Evolutionary conservation across 306 rosid genomes (phyloP).

Genomic region (Quillaja saponaria): DNA sequence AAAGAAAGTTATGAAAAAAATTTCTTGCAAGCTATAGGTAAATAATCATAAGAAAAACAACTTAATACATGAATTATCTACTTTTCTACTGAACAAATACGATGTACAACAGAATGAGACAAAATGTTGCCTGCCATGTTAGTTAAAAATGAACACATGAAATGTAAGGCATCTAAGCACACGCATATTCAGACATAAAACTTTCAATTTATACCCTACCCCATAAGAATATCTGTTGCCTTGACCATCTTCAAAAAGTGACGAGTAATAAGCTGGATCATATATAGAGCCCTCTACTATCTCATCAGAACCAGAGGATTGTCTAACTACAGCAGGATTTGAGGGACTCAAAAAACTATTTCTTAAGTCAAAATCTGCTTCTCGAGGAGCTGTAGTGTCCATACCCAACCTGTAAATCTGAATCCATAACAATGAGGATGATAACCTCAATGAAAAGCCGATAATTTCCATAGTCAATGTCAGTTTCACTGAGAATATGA

Average conservation of each 20-base stretch:
- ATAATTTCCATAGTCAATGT: constrained; percentile 73
- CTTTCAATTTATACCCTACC: constrained; percentile 46
- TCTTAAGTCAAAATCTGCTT: constrained; percentile 69
- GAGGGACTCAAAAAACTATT: constrained; percentile 83
- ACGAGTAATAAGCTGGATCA: constrained; percentile 76
- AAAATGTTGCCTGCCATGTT: constrained; percentile 11
- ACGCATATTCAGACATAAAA: constrained; percentile 8
- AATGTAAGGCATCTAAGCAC: constrained; percentile 21
- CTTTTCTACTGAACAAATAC: background rate
- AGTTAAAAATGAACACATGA: constrained; percentile 16
- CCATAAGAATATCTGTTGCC: constrained; percentile 47
- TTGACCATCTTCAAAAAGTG: constrained; percentile 80
- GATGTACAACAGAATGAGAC: constrained; percentile 12
- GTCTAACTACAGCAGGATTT: constrained; percentile 62
- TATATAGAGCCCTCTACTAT: constrained; percentile 89
- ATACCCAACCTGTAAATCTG: constrained; percentile 92
- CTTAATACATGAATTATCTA: background rate
- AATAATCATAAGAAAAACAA: no score
- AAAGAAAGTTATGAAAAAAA: constrained; percentile 2
- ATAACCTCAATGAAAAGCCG: constrained; percentile 73
- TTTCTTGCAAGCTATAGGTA: background rate
- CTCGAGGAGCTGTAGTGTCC: constrained; percentile 54
- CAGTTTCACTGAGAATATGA: constrained; percentile 80
- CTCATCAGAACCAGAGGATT: constrained; percentile 73
- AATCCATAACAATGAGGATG: constrained; percentile 83